phyloP scores from a whole-genome alignment of 1,284 basidiomycete genomes.

The Trametes hirsuta region DNA sequence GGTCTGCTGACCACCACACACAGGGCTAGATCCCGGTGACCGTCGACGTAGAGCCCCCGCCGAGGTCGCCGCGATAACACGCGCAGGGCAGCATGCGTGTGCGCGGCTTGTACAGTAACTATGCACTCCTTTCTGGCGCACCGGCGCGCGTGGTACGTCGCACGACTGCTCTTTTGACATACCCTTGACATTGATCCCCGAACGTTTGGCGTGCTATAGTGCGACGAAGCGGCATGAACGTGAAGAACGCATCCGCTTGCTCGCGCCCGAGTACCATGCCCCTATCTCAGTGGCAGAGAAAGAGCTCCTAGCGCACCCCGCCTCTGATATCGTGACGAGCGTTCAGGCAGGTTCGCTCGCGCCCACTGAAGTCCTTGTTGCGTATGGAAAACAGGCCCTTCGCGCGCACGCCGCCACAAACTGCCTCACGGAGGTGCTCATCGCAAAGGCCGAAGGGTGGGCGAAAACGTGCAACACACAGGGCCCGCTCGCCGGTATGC shows the following conservation, averaged over 20 bases:
- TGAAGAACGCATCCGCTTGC: constrained; percentile 42
- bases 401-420: constrained; percentile 56
- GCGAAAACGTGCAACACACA: constrained; percentile 43
- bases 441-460: constrained; percentile 40
- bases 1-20: neutral
- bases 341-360: constrained; percentile 45
- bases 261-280: constrained; percentile 44
- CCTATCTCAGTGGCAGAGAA: constrained; percentile 43
- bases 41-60: neutral
- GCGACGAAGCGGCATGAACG: constrained; percentile 51
- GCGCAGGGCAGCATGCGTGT: neutral
- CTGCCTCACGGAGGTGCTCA: constrained; percentile 61
- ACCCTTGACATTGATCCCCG: neutral
- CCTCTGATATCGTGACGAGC: constrained; percentile 43
- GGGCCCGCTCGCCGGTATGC: constrained; percentile 68
- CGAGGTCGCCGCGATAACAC: neutral
- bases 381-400: constrained; percentile 57
- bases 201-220: constrained; percentile 20
- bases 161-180: neutral
- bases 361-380: constrained; percentile 46
- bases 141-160: constrained; percentile 37
- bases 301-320: constrained; percentile 43
- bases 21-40: neutral
- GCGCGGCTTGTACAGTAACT: constrained; percentile 8
- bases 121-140: constrained; percentile 37